A percentile compares a stretch with the other conserved stretches of the same genome.
Evolutionary conservation across 345 rosid species (phyloP).

Genomic region (Excoecaria cochinchinensis): DNA sequence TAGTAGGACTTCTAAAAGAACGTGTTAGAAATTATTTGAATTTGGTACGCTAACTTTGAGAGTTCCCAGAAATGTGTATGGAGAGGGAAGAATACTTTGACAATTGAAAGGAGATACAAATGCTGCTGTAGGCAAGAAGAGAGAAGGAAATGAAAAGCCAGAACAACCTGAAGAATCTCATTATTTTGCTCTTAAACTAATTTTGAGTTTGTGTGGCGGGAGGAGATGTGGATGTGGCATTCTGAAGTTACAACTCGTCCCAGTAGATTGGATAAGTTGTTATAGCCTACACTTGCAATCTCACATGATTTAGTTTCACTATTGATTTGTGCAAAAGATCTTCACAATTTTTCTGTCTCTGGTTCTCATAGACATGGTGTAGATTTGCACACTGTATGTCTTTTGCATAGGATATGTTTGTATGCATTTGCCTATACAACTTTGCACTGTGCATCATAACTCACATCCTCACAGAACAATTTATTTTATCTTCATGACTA

Average conservation of each 20-base stretch:
- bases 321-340: neutral
- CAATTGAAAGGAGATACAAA: neutral
- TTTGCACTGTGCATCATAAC: neutral
- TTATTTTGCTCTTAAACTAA: neutral
- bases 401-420: neutral
- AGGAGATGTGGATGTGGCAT: neutral
- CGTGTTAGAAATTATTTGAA: neutral
- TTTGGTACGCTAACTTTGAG: neutral
- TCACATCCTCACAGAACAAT: no score
- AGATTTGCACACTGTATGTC: neutral
- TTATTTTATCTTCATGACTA: neutral
- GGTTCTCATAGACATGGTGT: neutral
- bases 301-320: neutral
- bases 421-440: neutral
- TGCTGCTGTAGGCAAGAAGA: neutral
- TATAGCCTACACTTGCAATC: constrained; percentile 1
- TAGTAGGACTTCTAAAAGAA: neutral
- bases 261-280: neutral
- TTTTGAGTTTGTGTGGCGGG: no score
- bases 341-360: neutral
- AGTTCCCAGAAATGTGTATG: neutral
- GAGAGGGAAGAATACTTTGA: neutral
- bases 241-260: neutral
- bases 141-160: neutral
- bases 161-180: neutral